A percentile compares a stretch with the other conserved stretches of the same genome.
Evolutionary conservation across 306 rosid species (phyloP).

Genomic region (Gastrolobium bilobum): DNA sequence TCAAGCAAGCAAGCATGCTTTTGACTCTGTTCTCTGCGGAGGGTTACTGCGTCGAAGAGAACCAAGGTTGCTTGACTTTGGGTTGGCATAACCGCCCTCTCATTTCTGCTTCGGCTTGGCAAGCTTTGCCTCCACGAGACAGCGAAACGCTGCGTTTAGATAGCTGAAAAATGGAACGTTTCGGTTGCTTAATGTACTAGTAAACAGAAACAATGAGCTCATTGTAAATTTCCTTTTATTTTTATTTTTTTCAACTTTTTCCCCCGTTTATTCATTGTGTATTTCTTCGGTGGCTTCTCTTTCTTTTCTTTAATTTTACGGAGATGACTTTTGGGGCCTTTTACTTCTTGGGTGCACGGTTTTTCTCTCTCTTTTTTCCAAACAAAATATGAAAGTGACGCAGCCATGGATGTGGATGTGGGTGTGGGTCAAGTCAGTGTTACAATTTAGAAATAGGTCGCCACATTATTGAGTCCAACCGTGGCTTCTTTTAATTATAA

Average conservation of each 20-base stretch:
- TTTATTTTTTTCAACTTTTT: not conserved
- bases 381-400: constrained; percentile 6
- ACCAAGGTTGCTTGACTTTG: constrained; percentile 79
- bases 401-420: not conserved
- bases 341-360: not conserved
- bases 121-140: constrained; percentile 44
- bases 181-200: not conserved
- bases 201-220: constrained; percentile 9
- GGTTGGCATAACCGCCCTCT: constrained; percentile 96
- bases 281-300: not conserved
- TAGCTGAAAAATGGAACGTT: not conserved
- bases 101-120: constrained; percentile 93
- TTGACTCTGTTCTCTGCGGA: constrained; percentile 83
- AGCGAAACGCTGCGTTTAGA: constrained; percentile 41
- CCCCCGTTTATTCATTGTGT: not conserved
- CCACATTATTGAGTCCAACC: not conserved
- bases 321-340: not conserved
- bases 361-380: not conserved
- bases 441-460: not conserved
- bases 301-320: not conserved
- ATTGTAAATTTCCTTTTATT: constrained; percentile 43
- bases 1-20: constrained; percentile 87
- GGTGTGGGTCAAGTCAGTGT: not conserved
- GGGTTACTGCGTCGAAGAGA: constrained; percentile 86
- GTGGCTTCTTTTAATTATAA: not conserved